phyloP scores from a whole-genome alignment of 2,329 filamentous ascomycete species.

The Trichophyton simii region DNA sequence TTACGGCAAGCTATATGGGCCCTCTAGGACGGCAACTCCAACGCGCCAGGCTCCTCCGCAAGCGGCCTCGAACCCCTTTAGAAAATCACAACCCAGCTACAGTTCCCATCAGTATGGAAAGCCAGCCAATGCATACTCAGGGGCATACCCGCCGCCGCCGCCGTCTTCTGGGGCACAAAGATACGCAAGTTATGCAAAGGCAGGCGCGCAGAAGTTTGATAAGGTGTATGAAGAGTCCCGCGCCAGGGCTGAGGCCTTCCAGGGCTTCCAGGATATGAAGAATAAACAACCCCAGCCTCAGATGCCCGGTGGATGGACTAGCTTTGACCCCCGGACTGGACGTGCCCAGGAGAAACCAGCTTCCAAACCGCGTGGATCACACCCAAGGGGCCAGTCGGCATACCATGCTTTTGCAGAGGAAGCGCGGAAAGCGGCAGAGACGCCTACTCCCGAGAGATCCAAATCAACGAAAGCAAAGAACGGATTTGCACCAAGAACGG shows the following conservation, averaged over 20 bases:
- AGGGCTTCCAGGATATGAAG: constrained; percentile 36
- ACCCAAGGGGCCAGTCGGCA: constrained; percentile 26
- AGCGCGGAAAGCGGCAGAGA: constrained; percentile 20
- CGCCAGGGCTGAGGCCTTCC: constrained; percentile 33
- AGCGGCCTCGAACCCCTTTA: constrained; percentile 11
- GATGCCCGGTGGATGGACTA: constrained; percentile 24
- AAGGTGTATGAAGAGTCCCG: constrained; percentile 28
- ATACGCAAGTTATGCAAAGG: constrained; percentile 30
- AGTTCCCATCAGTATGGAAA: constrained; percentile 2
- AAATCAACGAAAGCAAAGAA: constrained; percentile 39
- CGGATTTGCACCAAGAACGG: constrained; percentile 47
- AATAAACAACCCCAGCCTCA: constrained; percentile 8
- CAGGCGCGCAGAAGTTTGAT: constrained; percentile 29
- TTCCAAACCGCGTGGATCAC: constrained; percentile 7
- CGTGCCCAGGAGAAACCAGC: constrained; percentile 10
- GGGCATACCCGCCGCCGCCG: constrained; percentile 18
- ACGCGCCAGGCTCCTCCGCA: constrained; percentile 14
- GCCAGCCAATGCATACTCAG: background rate
- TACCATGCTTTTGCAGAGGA: constrained; percentile 28
- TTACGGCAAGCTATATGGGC: constrained; percentile 20
- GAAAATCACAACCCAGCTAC: constrained; percentile 11
- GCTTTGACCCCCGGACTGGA: constrained; percentile 30
- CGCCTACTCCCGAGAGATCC: constrained; percentile 23
- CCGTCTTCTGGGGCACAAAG: constrained; percentile 28
- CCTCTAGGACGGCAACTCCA: constrained; percentile 14